Evolutionary conservation across 495 filamentous ascomycete genomes (phyloP).

Genomic region (Penicillium cataractarum): DNA sequence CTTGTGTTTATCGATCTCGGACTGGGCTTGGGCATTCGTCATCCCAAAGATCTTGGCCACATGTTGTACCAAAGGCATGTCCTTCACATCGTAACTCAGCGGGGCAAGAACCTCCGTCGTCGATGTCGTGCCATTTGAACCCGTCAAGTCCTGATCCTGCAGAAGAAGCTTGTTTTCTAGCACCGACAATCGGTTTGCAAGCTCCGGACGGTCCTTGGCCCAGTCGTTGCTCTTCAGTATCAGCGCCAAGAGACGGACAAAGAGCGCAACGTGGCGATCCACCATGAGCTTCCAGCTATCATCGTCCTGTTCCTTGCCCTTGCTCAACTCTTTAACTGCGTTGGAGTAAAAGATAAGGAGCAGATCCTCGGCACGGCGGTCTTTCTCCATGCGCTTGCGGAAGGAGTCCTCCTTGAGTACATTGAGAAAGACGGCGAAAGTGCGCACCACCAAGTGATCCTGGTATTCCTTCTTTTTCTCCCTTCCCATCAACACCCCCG

Average conservation of each 20-base stretch:
- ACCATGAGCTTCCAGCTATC: constrained; percentile 91
- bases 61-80: constrained; percentile 91
- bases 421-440: constrained; percentile 80
- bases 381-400: constrained; percentile 83
- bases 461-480: constrained; percentile 78
- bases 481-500: constrained; percentile 66
- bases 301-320: constrained; percentile 80
- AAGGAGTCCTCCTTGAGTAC: constrained; percentile 72
- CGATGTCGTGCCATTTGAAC: constrained; percentile 57
- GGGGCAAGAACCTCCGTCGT: constrained; percentile 79
- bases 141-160: constrained; percentile 87
- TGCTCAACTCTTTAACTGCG: constrained; percentile 83
- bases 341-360: constrained; percentile 88
- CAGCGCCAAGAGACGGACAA: constrained; percentile 82
- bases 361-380: constrained; percentile 87
- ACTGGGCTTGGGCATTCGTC: constrained; percentile 73
- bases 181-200: constrained; percentile 74
- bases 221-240: constrained; percentile 80
- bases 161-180: constrained; percentile 91
- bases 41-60: constrained; percentile 85
- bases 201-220: constrained; percentile 79
- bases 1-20: constrained; percentile 81
- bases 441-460: constrained; percentile 75
- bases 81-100: constrained; percentile 87
- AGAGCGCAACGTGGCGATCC: constrained; percentile 92